phyloP scores from a whole-genome alignment of 345 rosid species.

The Excoecaria agallocha region DNA sequence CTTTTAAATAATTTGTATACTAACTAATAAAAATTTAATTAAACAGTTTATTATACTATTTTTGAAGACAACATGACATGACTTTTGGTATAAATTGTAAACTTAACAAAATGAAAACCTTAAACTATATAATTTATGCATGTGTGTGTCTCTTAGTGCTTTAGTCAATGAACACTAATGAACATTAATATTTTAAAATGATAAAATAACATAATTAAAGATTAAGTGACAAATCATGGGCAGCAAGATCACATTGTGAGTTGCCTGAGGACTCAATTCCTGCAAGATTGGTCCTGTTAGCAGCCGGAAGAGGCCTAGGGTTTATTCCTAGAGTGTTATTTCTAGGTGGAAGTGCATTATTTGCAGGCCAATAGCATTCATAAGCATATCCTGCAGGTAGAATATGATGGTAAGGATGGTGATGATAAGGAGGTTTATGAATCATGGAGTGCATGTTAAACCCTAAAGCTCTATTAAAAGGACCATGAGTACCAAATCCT shows the following conservation, averaged over 20 bases:
- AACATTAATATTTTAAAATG: too few relatives aligned
- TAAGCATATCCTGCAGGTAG: neutral
- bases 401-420: neutral
- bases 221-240: constrained; percentile 17
- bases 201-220: constrained; percentile 1
- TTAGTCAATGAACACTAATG: too few relatives aligned
- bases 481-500: neutral
- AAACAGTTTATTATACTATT: too few relatives aligned
- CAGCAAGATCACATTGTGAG: neutral
- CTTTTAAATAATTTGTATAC: too few relatives aligned
- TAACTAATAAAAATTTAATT: too few relatives aligned
- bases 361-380: neutral
- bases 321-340: neutral
- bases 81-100: too few relatives aligned
- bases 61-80: too few relatives aligned
- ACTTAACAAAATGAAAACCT: too few relatives aligned
- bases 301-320: neutral
- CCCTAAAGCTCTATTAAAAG: constrained; percentile 13
- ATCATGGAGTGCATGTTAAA: constrained; percentile 18
- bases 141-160: too few relatives aligned
- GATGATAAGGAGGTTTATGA: constrained; percentile 13
- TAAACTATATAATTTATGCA: too few relatives aligned
- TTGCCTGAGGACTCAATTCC: neutral
- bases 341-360: neutral
- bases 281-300: neutral